Conservation (phyloP, 768 basidiomycete genomes). For the Phylloporus rhodoxanthus region DNA sequence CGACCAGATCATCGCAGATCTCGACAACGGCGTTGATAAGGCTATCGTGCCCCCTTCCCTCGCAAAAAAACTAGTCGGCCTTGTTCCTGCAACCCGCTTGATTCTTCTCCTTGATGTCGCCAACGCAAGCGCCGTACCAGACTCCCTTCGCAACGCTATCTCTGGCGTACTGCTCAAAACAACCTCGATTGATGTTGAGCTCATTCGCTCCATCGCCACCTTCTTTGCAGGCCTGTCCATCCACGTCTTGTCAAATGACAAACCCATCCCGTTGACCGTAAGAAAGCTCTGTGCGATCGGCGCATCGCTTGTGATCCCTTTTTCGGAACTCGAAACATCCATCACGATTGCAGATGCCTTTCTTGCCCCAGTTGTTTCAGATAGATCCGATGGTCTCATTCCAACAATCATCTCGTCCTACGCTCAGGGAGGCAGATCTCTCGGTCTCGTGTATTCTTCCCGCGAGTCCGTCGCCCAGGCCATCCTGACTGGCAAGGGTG, state of each 20-base stretch:
- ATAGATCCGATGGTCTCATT: constrained; percentile 88
- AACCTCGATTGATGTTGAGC: constrained; percentile 62
- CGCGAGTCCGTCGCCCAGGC: constrained; percentile 77
- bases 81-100: constrained; percentile 65
- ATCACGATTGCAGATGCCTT: constrained; percentile 82
- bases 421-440: constrained; percentile 59
- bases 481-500: constrained; percentile 82
- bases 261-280: constrained; percentile 56
- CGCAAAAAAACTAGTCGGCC: constrained; percentile 61
- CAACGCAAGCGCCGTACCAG: constrained; percentile 68
- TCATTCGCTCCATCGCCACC: constrained; percentile 68
- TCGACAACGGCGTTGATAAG: constrained; percentile 78
- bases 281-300: constrained; percentile 53
- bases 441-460: constrained; percentile 97
- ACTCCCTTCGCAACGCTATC: constrained; percentile 64
- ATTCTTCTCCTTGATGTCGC: constrained; percentile 70
- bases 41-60: constrained; percentile 66
- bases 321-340: constrained; percentile 54
- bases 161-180: constrained; percentile 80
- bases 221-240: constrained; percentile 65
- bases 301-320: constrained; percentile 66
- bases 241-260: constrained; percentile 49
- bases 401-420: constrained; percentile 83
- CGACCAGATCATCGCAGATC: constrained; percentile 55
- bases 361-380: constrained; percentile 74